Evolutionary conservation across 169 alveolate species (phyloP).

Genomic region (Eimeria falciformis): DNA sequence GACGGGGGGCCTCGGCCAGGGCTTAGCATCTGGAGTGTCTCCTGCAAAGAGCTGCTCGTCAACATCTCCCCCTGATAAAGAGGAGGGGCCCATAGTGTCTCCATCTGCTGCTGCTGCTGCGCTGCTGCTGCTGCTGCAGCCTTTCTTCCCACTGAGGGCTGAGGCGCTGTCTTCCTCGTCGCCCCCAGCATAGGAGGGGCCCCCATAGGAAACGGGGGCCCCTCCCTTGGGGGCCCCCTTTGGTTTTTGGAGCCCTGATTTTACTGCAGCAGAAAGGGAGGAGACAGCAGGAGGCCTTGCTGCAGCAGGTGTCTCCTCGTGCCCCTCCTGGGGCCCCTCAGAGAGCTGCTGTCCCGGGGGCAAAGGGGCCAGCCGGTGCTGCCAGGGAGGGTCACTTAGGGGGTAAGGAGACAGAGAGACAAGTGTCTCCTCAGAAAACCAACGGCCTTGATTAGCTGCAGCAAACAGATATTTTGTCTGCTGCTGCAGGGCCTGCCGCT

Average conservation of each 20-base stretch:
- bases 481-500: conserved; percentile 21
- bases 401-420: conserved; percentile 18
- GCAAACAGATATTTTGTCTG: neutral
- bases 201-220: neutral
- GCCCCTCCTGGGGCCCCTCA: neutral
- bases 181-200: neutral
- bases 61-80: too few species aligned
- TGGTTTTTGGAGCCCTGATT: neutral
- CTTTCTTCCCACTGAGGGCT: neutral
- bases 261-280: neutral
- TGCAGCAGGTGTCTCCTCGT: neutral
- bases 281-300: neutral
- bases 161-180: neutral
- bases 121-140: conserved; percentile 47
- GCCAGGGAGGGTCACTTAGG: conserved; percentile 3
- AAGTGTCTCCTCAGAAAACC: neutral
- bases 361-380: neutral
- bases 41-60: neutral
- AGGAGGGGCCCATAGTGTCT: neutral
- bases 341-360: conserved; percentile 20
- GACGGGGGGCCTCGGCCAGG: conserved; percentile 61
- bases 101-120: conserved; percentile 42
- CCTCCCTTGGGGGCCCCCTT: conserved; percentile 58
- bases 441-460: conserved; percentile 41
- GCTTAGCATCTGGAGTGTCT: conserved; percentile 33